Evolutionary conservation across 495 filamentous ascomycete species (phyloP).

Genomic region (Aspergillus funiculosus): DNA sequence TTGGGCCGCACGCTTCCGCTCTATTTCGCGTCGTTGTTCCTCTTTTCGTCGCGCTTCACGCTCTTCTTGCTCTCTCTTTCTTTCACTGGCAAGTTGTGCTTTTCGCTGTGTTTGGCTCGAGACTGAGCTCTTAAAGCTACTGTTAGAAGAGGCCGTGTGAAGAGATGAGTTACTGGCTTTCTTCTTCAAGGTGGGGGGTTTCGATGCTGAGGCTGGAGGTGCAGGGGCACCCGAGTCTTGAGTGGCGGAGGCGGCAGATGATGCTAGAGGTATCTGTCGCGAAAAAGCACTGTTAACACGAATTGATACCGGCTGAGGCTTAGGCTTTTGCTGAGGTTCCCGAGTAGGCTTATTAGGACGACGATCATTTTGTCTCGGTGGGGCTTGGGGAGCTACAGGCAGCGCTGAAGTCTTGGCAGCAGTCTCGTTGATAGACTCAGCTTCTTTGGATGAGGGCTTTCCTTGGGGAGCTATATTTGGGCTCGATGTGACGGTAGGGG

Average conservation of each 20-base stretch:
- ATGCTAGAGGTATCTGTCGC: conserved; percentile 61
- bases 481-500: conserved; percentile 17
- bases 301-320: conserved; percentile 73
- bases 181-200: conserved; percentile 45
- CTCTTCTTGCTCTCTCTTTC: conserved; percentile 74
- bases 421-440: conserved; percentile 32
- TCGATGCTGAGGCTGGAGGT: conserved; percentile 40
- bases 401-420: conserved; percentile 49
- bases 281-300: conserved; percentile 64
- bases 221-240: conserved; percentile 53
- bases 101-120: conserved; percentile 52
- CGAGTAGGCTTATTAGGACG: conserved; percentile 66
- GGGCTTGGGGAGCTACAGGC: too few relatives aligned
- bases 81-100: conserved; percentile 62
- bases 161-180: conserved; percentile 68
- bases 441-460: conserved; percentile 44
- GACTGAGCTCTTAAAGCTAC: conserved; percentile 63
- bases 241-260: conserved; percentile 50
- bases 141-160: conserved; percentile 56
- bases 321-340: conserved; percentile 56
- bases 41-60: conserved; percentile 69
- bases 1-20: conserved; percentile 63
- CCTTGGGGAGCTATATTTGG: conserved; percentile 41
- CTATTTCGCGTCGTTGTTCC: conserved; percentile 69
- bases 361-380: conserved; percentile 50